Conservation (phyloP, 352 stramenopile species). For the Phytophthora aleatoria region DNA sequence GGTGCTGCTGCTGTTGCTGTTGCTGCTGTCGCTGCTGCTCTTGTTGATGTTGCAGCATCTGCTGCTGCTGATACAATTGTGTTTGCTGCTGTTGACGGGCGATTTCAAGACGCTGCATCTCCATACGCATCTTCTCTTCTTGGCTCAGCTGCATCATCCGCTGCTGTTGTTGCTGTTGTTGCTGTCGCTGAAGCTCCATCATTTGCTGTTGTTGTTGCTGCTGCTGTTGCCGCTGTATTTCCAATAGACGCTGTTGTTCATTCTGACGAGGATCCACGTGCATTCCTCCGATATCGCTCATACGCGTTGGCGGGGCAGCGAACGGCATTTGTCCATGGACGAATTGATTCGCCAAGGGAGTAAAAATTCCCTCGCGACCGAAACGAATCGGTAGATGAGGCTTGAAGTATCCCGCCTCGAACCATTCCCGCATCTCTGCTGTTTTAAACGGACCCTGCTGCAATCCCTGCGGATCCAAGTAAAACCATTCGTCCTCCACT, state of each 20-base stretch:
- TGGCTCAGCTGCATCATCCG: slow-evolving; percentile 56
- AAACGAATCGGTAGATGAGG: slow-evolving; percentile 88
- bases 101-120: slow-evolving; percentile 83
- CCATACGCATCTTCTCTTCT: slow-evolving; percentile 81
- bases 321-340: slow-evolving; percentile 75
- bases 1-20: slow-evolving; percentile 70
- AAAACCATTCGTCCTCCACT: slow-evolving; percentile 85
- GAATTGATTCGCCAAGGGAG: slow-evolving; percentile 80
- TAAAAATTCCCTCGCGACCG: slow-evolving; percentile 72
- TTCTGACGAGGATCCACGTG: slow-evolving; percentile 35
- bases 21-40: slow-evolving; percentile 76
- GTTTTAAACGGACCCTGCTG: slow-evolving; percentile 89
- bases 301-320: slow-evolving; percentile 36
- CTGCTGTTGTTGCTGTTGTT: slow-evolving; percentile 73
- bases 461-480: slow-evolving; percentile 81
- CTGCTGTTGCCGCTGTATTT: slow-evolving; percentile 68
- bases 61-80: slow-evolving; percentile 63
- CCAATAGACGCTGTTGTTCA: slow-evolving; percentile 64
- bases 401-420: slow-evolving; percentile 90
- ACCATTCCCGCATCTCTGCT: slow-evolving; percentile 89
- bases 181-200: slow-evolving; percentile 64
- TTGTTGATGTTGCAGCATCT: slow-evolving; percentile 65
- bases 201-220: slow-evolving; percentile 40
- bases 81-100: slow-evolving; percentile 72
- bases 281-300: slow-evolving; percentile 24